These are phyloP conservation scores for Populus hybrid DNA, from an alignment of 441 rosid genomes.

Conservation along the genomic window DNA sequence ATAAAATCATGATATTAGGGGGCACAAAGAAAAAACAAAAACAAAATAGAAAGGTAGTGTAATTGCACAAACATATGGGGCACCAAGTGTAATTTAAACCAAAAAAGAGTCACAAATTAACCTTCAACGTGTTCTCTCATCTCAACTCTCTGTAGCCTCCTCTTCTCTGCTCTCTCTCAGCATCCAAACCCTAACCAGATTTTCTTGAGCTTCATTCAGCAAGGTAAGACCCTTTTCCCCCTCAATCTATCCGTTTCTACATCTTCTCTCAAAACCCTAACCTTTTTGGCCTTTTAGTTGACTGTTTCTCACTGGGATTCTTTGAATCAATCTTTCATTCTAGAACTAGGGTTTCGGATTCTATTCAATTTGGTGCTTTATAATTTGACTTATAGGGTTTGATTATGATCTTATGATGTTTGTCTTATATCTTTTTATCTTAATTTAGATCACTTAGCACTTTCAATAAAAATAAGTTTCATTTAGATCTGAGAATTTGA, in stretches of 20 bases:
- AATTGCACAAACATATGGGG: neutral
- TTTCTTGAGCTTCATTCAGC: neutral
- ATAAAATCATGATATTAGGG: neutral
- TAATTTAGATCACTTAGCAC: neutral
- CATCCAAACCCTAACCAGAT: neutral
- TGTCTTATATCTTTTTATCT: neutral
- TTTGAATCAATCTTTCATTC: neutral
- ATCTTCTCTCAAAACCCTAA: neutral
- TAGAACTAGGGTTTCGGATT: neutral
- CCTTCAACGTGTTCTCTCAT: neutral
- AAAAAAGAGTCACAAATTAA: neutral
- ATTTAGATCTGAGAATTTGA: neutral
- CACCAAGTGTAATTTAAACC: neutral
- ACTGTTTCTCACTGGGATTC: neutral
- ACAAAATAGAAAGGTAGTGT: neutral
- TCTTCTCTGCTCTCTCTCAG: neutral
- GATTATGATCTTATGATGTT: neutral
- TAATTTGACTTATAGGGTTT: neutral
- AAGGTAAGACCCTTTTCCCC: neutral
- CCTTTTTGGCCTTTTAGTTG: neutral
- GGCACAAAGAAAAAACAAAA: neutral
- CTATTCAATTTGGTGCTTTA: neutral
- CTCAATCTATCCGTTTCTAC: neutral
- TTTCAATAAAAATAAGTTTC: neutral
- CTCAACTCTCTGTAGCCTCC: too few species aligned